Conservation (phyloP, 495 filamentous ascomycete genomes). For the Aspergillus steynii region DNA sequence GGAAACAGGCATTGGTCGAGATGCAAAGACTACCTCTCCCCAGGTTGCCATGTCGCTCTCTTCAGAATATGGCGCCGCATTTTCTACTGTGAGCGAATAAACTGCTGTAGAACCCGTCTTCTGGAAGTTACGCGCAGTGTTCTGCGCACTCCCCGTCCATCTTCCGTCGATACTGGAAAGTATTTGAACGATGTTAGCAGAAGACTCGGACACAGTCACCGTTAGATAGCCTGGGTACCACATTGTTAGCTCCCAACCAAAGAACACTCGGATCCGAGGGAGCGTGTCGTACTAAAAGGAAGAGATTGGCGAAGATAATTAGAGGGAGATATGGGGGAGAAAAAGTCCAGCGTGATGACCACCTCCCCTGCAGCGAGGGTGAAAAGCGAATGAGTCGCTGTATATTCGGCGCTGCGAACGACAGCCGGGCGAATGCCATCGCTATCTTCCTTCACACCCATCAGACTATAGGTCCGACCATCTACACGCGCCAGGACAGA, state of each 20-base stretch:
- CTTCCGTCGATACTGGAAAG: conserved; percentile 52
- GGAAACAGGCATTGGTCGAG: conserved; percentile 26
- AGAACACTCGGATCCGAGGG: background rate
- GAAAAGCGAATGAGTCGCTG: conserved; percentile 47
- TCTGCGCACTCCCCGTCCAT: conserved; percentile 43
- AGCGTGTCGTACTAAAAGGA: conserved; percentile 57
- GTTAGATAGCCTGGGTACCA: conserved; percentile 59
- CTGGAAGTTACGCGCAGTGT: conserved; percentile 30
- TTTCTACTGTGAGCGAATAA: conserved; percentile 35
- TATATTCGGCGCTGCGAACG: conserved; percentile 44
- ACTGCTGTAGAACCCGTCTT: conserved; percentile 23
- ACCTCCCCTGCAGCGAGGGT: conserved; percentile 42
- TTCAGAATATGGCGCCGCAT: conserved; percentile 40
- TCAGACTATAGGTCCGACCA: conserved; percentile 48
- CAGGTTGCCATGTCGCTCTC: conserved; percentile 47
- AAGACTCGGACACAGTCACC: conserved; percentile 50
- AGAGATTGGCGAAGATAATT: conserved; percentile 81
- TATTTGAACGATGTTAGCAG: conserved; percentile 39
- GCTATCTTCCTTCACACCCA: conserved; percentile 37
- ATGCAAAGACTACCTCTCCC: conserved; percentile 39
- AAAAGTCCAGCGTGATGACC: conserved; percentile 57
- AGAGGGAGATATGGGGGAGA: conserved; percentile 84
- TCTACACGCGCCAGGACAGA: conserved; percentile 49
- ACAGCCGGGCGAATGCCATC: conserved; percentile 34
- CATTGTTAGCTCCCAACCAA: conserved; percentile 1